These are phyloP conservation scores for Tetradesmus lagerheimii DNA, from an alignment of 139 green algal species.

Conservation along the genomic window DNA sequence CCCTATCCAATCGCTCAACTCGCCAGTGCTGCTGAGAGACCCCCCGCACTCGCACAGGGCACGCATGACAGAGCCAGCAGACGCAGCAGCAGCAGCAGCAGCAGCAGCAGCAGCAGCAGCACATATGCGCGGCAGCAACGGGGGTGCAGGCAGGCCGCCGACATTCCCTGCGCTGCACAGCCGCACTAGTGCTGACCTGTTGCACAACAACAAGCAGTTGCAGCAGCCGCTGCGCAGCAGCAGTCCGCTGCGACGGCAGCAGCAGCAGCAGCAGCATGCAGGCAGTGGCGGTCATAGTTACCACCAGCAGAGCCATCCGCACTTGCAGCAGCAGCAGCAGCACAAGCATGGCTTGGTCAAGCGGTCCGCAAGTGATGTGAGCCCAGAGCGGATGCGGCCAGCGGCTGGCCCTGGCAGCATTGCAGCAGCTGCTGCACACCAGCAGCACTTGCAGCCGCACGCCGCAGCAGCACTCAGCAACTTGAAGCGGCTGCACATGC, in stretches of 20 bases:
- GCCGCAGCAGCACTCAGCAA: not conserved
- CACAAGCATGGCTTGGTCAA: constrained; percentile 6
- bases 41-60: not conserved
- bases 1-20: not conserved
- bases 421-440: not conserved
- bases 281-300: not conserved
- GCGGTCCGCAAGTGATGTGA: not conserved
- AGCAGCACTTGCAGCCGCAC: not conserved
- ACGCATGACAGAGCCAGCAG: not conserved
- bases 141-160: not conserved
- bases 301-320: not conserved
- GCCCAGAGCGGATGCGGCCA: not conserved
- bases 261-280: not conserved
- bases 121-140: not conserved
- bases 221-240: not conserved
- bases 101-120: not conserved
- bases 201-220: not conserved
- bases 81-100: constrained; percentile 19
- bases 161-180: not conserved
- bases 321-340: constrained; percentile 1
- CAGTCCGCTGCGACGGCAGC: not conserved
- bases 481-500: not conserved
- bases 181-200: not conserved
- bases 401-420: not conserved
- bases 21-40: not conserved